Evolutionary conservation across 1,284 basidiomycete genomes (phyloP).

Genomic region (Lentinula novae-zelandiae): DNA sequence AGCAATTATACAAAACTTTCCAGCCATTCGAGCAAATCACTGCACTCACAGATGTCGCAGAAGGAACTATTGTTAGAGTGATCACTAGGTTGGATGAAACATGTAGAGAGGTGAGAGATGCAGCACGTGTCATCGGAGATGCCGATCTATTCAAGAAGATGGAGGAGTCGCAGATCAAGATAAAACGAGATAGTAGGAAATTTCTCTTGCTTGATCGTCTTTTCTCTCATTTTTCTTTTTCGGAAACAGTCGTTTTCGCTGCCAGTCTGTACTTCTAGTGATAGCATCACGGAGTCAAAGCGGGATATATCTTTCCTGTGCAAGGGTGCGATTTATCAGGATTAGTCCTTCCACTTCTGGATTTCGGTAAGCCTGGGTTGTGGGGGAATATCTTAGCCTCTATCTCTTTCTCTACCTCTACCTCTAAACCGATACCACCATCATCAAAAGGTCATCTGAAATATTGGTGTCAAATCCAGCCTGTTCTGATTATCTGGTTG

Average conservation of each 20-base stretch:
- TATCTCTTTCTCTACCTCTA: neutral
- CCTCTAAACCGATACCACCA: too few relatives aligned
- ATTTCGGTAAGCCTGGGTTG: neutral
- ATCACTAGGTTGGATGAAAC: constrained; percentile 97
- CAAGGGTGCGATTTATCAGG: neutral
- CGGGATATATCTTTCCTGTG: neutral
- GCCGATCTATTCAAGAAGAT: constrained; percentile 95
- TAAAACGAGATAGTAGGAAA: constrained; percentile 88
- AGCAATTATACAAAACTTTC: constrained; percentile 9
- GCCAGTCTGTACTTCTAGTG: constrained; percentile 81
- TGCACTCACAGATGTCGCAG: constrained; percentile 88
- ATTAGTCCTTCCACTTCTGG: neutral
- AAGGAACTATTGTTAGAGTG: constrained; percentile 95
- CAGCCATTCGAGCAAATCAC: constrained; percentile 97
- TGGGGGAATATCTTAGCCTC: too few relatives aligned
- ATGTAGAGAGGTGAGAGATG: constrained; percentile 95
- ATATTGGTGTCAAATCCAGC: too few relatives aligned
- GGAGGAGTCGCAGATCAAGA: constrained; percentile 91
- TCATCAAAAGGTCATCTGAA: too few relatives aligned
- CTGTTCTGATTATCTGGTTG: too few relatives aligned
- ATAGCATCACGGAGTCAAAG: neutral
- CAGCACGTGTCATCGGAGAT: constrained; percentile 96
- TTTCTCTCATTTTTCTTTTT: neutral
- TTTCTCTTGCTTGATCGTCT: constrained; percentile 1
- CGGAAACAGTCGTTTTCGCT: constrained; percentile 69